Evolutionary conservation across 1,284 basidiomycete species (phyloP), one percentile per base, ranked within the genome.

Genomic region (Lentinus polychrous): DNA sequence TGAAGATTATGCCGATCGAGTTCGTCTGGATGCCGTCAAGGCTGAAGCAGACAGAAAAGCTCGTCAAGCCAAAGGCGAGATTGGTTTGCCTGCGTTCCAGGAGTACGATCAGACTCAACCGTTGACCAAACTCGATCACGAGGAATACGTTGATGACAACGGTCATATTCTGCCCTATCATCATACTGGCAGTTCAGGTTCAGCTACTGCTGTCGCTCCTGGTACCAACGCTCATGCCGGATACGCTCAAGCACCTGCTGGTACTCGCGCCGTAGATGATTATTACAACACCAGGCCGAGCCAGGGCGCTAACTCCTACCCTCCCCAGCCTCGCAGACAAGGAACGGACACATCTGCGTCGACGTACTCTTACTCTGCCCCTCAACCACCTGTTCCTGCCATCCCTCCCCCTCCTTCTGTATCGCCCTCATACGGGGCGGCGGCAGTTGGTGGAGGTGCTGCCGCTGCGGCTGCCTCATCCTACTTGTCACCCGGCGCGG

Each of bases 11-110:
- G 69, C 72, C 1, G 84, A 90, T 1, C 78, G 78, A 61, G 69
- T 87, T 73, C 81, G 85, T 17, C 65, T 91, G 52, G 86, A 89
- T 55, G 87, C 87, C 15, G 78, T 91, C 57, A 89, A 86, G 59
- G 86, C 86, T 10, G 89, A 91, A 61, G 81, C 78, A 4, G 86
- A 90, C 54, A 76, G 88, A 52, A 91, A 90, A 61, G 81, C 81
- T 2, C 73, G 73, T 27, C 81, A 82, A 59, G 75, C 75, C 24
- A 67, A 69, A 50, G 67, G 68, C n/a, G 86, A 88, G 64, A 68
- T 70, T 47, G 88, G 87, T 15, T 65, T 91, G 0, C 86, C 88
- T 15, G 76, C 83, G 7, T 88, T 91, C 68, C 70, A 79, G 38
- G 87, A 90, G 61, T 68, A 73, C 55, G 76, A 78, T 46, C 68